A percentile compares a stretch with the other conserved stretches of the same genome.
phyloP scores from a whole-genome alignment of 768 basidiomycete genomes.

The Tulasnella sp. region DNA sequence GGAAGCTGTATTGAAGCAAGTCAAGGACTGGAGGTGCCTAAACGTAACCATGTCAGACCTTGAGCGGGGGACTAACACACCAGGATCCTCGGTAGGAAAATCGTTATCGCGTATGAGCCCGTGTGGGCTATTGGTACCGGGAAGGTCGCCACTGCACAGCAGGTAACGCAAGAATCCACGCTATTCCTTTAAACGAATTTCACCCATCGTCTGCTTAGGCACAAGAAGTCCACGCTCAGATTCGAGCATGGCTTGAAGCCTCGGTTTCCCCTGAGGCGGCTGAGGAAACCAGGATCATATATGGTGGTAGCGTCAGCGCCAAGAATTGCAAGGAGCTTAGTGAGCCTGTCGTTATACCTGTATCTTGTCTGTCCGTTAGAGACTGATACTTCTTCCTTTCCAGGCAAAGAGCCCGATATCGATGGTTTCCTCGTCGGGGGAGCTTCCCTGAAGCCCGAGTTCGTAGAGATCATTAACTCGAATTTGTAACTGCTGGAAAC shows the following conservation, averaged over 20 bases:
- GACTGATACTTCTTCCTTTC: not conserved
- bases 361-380: not conserved
- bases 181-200: not conserved
- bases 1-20: slow-evolving; percentile 53
- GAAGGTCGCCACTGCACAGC: slow-evolving; percentile 77
- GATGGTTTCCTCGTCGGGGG: slow-evolving; percentile 98
- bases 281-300: slow-evolving; percentile 73
- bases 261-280: slow-evolving; percentile 62
- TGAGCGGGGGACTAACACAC: not conserved
- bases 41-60: too few species aligned
- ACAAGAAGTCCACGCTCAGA: slow-evolving; percentile 79
- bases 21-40: slow-evolving; percentile 73
- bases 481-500: too few species aligned
- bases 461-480: slow-evolving; percentile 77
- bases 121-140: slow-evolving; percentile 99
- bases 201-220: slow-evolving; percentile 43
- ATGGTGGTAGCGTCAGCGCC: slow-evolving; percentile 91
- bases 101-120: slow-evolving; percentile 94
- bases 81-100: slow-evolving; percentile 40
- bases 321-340: slow-evolving; percentile 80
- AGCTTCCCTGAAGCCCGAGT: slow-evolving; percentile 95
- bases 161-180: slow-evolving; percentile 18
- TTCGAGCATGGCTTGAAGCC: slow-evolving; percentile 61
- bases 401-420: slow-evolving; percentile 70
- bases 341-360: too few species aligned